phyloP scores from a whole-genome alignment of 257 asterid species.

The Nicotiana tomentosiformis region DNA sequence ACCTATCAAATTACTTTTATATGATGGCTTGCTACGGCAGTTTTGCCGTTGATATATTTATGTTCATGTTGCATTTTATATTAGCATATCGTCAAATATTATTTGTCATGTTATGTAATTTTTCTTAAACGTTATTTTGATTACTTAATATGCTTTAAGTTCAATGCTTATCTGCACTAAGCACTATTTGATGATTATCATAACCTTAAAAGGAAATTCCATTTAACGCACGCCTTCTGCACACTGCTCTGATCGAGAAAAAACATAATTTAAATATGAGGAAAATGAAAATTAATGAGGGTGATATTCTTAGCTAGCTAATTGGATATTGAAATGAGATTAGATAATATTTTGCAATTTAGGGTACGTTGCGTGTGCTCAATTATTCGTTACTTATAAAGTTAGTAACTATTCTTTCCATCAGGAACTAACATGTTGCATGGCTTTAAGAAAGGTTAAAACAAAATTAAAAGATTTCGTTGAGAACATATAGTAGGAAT shows the following conservation, averaged over 20 bases:
- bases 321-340: background rate
- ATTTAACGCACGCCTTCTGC: too few species aligned
- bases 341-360: background rate
- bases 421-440: background rate
- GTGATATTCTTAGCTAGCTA: background rate
- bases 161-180: background rate
- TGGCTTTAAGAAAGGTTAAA: background rate
- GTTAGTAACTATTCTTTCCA: background rate
- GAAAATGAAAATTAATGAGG: background rate
- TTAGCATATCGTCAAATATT: too few species aligned
- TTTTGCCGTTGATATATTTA: too few species aligned
- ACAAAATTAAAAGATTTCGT: background rate
- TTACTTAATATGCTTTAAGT: background rate
- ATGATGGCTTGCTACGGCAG: too few species aligned
- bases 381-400: background rate
- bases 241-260: background rate
- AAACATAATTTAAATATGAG: too few species aligned
- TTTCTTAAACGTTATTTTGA: background rate
- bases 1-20: too few species aligned
- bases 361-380: background rate
- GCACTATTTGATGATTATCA: background rate
- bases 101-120: too few species aligned
- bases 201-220: background rate
- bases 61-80: too few species aligned
- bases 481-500: background rate